A percentile compares a stretch with the other conserved stretches of the same genome.
phyloP scores from a whole-genome alignment of 2,329 filamentous ascomycete genomes.

The Botryotinia convoluta region DNA sequence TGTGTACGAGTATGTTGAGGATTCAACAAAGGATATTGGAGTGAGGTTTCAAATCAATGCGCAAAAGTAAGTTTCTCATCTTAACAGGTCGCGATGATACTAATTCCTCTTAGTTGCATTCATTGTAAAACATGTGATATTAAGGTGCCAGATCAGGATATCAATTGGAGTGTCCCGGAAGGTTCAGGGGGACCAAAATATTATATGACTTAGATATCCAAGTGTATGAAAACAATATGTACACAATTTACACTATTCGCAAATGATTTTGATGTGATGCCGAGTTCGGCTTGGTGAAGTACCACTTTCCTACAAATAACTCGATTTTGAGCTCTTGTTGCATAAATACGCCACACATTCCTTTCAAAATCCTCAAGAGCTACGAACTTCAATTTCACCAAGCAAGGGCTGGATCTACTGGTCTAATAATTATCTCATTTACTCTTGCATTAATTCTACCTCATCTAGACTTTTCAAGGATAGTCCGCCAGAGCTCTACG shows the following conservation, averaged over 20 bases:
- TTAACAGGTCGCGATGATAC: background rate
- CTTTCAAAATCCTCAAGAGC: background rate
- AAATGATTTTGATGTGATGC: background rate
- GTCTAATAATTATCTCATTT: background rate
- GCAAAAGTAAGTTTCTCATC: constrained; percentile 73
- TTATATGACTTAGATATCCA: constrained; percentile 54
- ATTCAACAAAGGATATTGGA: constrained; percentile 78
- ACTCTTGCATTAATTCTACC: background rate
- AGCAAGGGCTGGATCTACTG: background rate
- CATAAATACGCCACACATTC: background rate
- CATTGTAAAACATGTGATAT: constrained; percentile 99
- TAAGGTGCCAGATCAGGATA: constrained; percentile 93
- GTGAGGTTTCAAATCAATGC: constrained; percentile 97
- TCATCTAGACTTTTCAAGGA: background rate
- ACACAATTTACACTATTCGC: background rate
- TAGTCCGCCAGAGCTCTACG: fast-evolving
- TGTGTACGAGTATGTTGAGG: constrained; percentile 97
- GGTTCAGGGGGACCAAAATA: constrained; percentile 78
- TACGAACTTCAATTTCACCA: background rate
- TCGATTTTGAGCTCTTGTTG: background rate
- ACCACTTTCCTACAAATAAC: background rate
- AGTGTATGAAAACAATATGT: background rate
- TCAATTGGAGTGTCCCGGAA: constrained; percentile 43
- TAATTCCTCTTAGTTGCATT: constrained; percentile 69
- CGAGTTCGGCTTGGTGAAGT: background rate